Conservation (phyloP, 176 grass and related monocot genomes). For the Lolium perenne region DNA sequence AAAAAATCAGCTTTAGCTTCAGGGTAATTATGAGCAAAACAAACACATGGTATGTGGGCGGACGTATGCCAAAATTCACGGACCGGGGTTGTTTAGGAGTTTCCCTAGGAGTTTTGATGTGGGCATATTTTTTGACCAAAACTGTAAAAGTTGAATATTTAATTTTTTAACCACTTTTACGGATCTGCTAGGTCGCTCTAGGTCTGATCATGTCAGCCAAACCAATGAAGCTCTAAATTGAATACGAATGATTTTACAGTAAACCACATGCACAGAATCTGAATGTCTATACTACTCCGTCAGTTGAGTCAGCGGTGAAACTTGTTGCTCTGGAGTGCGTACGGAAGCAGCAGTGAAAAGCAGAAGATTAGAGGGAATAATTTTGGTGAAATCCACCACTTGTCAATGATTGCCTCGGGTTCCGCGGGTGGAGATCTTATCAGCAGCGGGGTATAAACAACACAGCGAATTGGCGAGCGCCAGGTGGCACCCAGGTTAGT, state of each 20-base stretch:
- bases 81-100: no score
- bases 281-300: no score
- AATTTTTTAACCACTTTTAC: no score
- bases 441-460: not conserved
- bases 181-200: no score
- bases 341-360: not conserved
- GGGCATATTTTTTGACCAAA: no score
- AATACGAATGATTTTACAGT: no score
- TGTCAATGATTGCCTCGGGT: constrained; percentile 19
- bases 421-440: not conserved
- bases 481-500: not conserved
- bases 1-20: not conserved
- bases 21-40: not conserved
- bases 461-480: not conserved
- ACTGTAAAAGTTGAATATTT: no score
- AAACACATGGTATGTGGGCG: no score
- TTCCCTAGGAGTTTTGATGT: no score
- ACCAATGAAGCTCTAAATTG: not conserved
- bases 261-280: no score
- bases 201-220: not conserved
- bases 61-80: no score
- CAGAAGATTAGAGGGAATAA: not conserved
- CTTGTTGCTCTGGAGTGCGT: not conserved
- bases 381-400: not conserved
- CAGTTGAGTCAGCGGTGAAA: not conserved